Conservation (phyloP, 176 grass and related monocot species). For the Lolium rigidum region DNA sequence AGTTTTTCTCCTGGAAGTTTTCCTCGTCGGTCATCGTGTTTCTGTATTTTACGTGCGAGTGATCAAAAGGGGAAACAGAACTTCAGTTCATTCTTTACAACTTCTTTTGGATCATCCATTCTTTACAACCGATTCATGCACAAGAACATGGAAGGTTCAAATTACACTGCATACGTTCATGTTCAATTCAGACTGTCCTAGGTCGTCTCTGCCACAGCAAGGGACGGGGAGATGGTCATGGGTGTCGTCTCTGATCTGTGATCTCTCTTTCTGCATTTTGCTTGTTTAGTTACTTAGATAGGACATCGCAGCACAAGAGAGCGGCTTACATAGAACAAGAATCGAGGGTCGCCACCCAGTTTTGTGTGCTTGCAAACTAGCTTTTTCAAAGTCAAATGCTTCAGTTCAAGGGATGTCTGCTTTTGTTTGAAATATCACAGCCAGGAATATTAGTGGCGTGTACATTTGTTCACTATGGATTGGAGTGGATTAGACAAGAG, state of each 20-base stretch:
- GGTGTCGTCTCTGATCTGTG: neutral
- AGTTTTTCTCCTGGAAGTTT: no score
- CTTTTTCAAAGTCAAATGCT: slow-evolving; percentile 43
- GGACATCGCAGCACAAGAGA: neutral
- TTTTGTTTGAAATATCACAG: slow-evolving; percentile 57
- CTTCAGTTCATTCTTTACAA: no score
- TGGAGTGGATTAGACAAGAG: neutral
- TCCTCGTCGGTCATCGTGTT: no score
- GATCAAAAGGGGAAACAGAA: no score
- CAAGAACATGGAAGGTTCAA: no score
- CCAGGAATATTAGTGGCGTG: slow-evolving; percentile 6
- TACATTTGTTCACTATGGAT: neutral
- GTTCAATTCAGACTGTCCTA: slow-evolving; percentile 30
- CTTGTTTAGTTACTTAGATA: neutral
- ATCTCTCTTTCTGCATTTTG: neutral
- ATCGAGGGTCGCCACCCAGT: neutral
- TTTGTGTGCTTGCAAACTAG: neutral
- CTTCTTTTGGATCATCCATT: no score
- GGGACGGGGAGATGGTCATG: slow-evolving; percentile 12
- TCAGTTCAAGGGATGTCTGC: slow-evolving; percentile 34
- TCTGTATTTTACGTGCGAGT: no score
- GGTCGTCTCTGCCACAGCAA: slow-evolving; percentile 15
- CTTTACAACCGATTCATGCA: no score
- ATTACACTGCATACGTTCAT: no score
- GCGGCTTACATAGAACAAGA: neutral